Evolutionary conservation across 257 asterid genomes (phyloP), one percentile per base, ranked within the genome.

Genomic region (Solanum bulbocastanum): DNA sequence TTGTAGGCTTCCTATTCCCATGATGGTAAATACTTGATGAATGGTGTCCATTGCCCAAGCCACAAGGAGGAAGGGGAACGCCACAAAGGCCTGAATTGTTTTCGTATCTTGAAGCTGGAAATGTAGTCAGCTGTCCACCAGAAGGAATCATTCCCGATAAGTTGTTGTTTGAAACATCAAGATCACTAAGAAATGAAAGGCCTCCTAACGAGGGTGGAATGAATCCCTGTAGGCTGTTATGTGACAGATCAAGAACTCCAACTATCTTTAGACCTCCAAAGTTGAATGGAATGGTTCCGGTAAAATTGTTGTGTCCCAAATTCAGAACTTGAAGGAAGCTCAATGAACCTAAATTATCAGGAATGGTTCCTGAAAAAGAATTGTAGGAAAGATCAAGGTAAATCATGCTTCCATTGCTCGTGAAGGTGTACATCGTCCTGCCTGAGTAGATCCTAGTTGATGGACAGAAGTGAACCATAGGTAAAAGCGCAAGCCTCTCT

Each of bases 71-170:
- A 37, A 97, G 89, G 4, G 99, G 99, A 25, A 96, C 94, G 27
- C 99, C 99, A 86, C 99, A 97, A 6, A 97, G 99, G 91, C 91
- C 96, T 4, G 99, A 85, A 52, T 97, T 97, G 89, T 97, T 94
- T 52, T 92, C 96, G 13, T 95, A 97, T 88, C 99, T 93, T 5
- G 96, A 83, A 23, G 98, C 33, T 0, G 99, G 98, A 87, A 97
- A 96, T 25, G 99, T 97, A 16, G 97, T 96, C 66, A 97, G 90
- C 89, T 96, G 99, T 23, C 98, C 99, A 10, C 96, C 94, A 0
- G 97, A 90, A 22, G 99, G 99, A 52, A 97, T 92, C 3, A 87
- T 16, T 25, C 99, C 99, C 0, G 96, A 89, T 8, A 97, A 95
- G 87, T 93, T 89, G 83, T 97, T 97, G 91, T 97, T 97, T 1